Conservation (phyloP, 2,329 filamentous ascomycete genomes). For the Trichoderma endophyticum region DNA sequence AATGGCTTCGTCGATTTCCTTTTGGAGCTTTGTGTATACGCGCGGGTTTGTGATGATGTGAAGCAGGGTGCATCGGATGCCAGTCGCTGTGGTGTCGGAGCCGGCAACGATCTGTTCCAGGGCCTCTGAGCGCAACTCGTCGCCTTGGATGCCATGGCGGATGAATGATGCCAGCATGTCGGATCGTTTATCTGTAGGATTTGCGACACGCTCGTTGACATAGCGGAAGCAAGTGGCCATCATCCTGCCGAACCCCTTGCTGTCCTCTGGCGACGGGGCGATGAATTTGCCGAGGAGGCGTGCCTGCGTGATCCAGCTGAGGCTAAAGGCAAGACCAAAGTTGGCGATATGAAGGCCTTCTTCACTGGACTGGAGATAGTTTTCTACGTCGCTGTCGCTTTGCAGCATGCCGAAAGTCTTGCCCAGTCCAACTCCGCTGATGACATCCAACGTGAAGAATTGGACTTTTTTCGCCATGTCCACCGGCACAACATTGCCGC, state of each 20-base stretch:
- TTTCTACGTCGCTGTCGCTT: constrained; percentile 43
- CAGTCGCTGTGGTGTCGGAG: constrained; percentile 47
- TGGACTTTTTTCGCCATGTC: constrained; percentile 47
- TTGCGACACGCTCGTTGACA: constrained; percentile 22
- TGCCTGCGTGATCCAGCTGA: constrained; percentile 30
- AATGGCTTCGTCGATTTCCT: constrained; percentile 48
- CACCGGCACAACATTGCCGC: constrained; percentile 32
- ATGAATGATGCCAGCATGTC: constrained; percentile 45
- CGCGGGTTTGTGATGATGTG: constrained; percentile 49
- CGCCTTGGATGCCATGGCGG: constrained; percentile 35
- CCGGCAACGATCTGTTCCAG: constrained; percentile 43
- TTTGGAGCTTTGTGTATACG: constrained; percentile 44
- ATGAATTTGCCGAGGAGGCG: constrained; percentile 30
- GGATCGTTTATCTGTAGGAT: constrained; percentile 27
- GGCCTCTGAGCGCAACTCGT: constrained; percentile 33
- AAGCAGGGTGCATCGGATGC: constrained; percentile 46
- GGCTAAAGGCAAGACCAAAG: constrained; percentile 28
- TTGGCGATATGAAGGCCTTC: constrained; percentile 30
- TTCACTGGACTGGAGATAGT: constrained; percentile 37
- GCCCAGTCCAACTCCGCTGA: constrained; percentile 50
- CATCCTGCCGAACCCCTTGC: constrained; percentile 36
- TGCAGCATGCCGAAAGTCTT: constrained; percentile 47
- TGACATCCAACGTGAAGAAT: constrained; percentile 53
- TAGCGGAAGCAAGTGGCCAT: constrained; percentile 29
- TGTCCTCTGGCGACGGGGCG: constrained; percentile 28